Evolutionary conservation across 305 asterid genomes (phyloP), one percentile per base, ranked within the genome.

Genomic region (Solanum hybrid): DNA sequence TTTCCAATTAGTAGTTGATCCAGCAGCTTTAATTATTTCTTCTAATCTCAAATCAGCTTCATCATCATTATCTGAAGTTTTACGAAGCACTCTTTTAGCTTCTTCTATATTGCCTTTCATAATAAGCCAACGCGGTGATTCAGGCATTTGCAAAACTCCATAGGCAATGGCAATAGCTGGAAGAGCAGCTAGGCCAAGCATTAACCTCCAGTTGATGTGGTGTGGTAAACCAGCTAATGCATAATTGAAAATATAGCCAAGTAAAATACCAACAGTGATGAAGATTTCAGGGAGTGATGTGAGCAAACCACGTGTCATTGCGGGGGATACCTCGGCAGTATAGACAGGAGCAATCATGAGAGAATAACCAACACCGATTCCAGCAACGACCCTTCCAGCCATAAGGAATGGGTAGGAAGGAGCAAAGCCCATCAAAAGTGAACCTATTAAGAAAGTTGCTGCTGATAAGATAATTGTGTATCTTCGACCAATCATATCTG

Each of bases 301-400:
- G 57, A 96, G 96, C 85, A 95, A 92, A 39, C 98, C 97, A 27
- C 98, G 97, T 20, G 97, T 91, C 91, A 88, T 86, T 37, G 96
- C 93, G 29, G 98, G 97, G 7, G 98, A 95, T 27, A 95, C 79
- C 93, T 96, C 98, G 9, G 96, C 94, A 31, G 96, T 93, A 94
- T 96, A 96, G 10, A 96, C 94, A 4, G 99, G 99, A 4, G 98
- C 98, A 33, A 95, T 95, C 97, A 95, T 95, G 80, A 95, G 95
- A 0, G 98, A 93, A 89, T 89, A 95, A 1, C 98, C 99, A 20
- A 96, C 97, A 1, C 97, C 98, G 31, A 95, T 82, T 8, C 98
- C 98, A 89, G 98, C 96, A 3, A 95, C 89, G 29, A 90, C 76
- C 51, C 98, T 92, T 7, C 98, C 98, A 86, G 93, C 94, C 89